Percentiles rank a stretch among this genome's conserved stretches.
Conservation (phyloP, 331 rosid species). For the Cydonia oblonga region DNA sequence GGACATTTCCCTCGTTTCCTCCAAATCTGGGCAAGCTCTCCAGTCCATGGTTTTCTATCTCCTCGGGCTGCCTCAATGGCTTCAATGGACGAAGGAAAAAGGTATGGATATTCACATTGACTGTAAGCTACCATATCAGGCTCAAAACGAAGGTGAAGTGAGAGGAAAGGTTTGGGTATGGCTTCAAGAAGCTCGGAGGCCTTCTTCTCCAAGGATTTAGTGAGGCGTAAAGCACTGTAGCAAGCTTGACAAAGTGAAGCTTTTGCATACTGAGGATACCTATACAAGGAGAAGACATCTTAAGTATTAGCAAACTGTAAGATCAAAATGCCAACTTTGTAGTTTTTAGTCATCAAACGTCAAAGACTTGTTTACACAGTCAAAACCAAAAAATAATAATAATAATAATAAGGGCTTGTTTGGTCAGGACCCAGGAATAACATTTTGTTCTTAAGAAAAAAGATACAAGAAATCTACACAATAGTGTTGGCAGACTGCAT, state of each 20-base stretch:
- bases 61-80: conserved; percentile 54
- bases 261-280: conserved; percentile 79
- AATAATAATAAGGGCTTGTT: background rate
- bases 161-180: conserved; percentile 80
- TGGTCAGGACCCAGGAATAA: too few relatives aligned
- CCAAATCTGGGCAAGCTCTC: conserved; percentile 64
- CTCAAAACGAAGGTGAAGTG: conserved; percentile 87
- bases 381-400: background rate
- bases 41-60: conserved; percentile 88
- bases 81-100: conserved; percentile 45
- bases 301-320: background rate
- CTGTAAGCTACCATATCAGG: conserved; percentile 97
- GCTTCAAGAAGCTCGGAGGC: conserved; percentile 77
- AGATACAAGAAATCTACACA: too few relatives aligned
- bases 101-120: conserved; percentile 64
- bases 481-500: too few relatives aligned
- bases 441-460: too few relatives aligned
- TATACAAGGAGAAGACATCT: conserved; percentile 6
- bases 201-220: conserved; percentile 60
- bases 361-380: background rate
- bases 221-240: conserved; percentile 71
- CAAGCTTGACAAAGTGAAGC: conserved; percentile 89
- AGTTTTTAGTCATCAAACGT: background rate
- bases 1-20: conserved; percentile 85
- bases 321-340: background rate